Base-by-base conservation (phyloP, 2,329 filamentous ascomycete genomes). In the Cordyceps javanica region DNA sequence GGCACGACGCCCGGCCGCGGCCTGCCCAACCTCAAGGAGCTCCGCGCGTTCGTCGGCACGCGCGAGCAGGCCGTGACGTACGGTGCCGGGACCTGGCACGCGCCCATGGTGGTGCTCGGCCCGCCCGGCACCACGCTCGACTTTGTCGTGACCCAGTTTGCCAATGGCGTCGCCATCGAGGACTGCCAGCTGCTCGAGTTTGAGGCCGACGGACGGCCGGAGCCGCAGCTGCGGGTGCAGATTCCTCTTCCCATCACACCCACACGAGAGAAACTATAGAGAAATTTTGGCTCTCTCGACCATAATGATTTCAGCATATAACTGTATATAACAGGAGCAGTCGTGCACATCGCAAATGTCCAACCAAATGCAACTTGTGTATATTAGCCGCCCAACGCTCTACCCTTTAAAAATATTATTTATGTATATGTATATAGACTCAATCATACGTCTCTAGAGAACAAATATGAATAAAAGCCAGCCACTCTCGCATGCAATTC, bases 71-170 rank as follows among this genome's bases (percentile, higher is more conserved):
- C 91, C 11, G 90, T 99, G 14, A 97, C 91, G 3, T 99, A 97
- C 70, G 91, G 83, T 1, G 86, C 89, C 1, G 94, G 91, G 5
- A 97, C 91, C 55, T 99, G 93, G 83, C 94, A 99, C 76, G 91
- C 93, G 60, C 94, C 94, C 0, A 97, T 99, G 93, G 89, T 91
- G 14, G 91, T 90, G 16, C 72, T 97, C 50, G 92, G 92, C 0
- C 62, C 68, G 2, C 57, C 66, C 2, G 77, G 73, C 2, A 73
- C 75, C 26, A 79, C 85, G 21, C 77, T 97, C 49, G 90, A 94
- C 68, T 97, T 97, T 71, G 82, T 96, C 5, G 93, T 97, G 2
- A 82, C 89, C 63, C 93, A 97, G 75, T 94, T 89, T 75, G 86
- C 86, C 34, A 97, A 95, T 71, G 91, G 89, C 2, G 87, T 94